Conservation (phyloP, 2,329 filamentous ascomycete species). For the Madurella fahalii region DNA sequence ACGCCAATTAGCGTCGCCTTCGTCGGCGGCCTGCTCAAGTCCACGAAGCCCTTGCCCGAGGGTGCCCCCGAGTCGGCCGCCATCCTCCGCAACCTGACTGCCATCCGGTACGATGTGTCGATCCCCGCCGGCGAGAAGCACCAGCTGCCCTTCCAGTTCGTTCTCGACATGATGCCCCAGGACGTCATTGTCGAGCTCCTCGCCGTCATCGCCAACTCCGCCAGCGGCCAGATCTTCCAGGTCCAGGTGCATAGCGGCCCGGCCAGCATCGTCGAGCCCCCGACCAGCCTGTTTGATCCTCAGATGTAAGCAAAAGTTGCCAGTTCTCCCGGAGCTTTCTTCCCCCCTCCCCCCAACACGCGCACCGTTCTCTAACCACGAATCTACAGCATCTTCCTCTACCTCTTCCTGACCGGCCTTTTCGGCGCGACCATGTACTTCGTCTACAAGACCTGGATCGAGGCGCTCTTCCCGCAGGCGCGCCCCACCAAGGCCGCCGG, state of each 20-base stretch:
- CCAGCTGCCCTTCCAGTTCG: constrained; percentile 77
- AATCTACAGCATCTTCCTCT: constrained; percentile 80
- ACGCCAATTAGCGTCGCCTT: constrained; percentile 70
- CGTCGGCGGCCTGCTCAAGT: constrained; percentile 69
- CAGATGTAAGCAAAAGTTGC: constrained; percentile 89
- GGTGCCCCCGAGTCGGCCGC: constrained; percentile 44
- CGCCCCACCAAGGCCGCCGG: constrained; percentile 55
- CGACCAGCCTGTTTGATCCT: constrained; percentile 87
- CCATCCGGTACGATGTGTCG: constrained; percentile 66
- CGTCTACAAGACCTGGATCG: constrained; percentile 98
- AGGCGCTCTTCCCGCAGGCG: constrained; percentile 88
- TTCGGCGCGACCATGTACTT: constrained; percentile 86
- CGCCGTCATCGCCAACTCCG: constrained; percentile 65
- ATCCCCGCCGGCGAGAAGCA: constrained; percentile 73
- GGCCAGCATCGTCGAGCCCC: constrained; percentile 83
- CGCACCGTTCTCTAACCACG: constrained; percentile 4
- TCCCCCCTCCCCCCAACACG: no score
- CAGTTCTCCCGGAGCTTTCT: no score
- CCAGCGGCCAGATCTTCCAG: constrained; percentile 65
- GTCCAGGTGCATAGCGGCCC: constrained; percentile 76
- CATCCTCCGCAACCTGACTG: constrained; percentile 81
- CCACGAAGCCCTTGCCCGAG: constrained; percentile 49
- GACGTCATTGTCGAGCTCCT: constrained; percentile 75
- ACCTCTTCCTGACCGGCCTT: constrained; percentile 76
- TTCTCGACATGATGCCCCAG: constrained; percentile 88